Evolutionary conservation across 495 filamentous ascomycete species (phyloP).

Genomic region (Lentithecium fluviatile): DNA sequence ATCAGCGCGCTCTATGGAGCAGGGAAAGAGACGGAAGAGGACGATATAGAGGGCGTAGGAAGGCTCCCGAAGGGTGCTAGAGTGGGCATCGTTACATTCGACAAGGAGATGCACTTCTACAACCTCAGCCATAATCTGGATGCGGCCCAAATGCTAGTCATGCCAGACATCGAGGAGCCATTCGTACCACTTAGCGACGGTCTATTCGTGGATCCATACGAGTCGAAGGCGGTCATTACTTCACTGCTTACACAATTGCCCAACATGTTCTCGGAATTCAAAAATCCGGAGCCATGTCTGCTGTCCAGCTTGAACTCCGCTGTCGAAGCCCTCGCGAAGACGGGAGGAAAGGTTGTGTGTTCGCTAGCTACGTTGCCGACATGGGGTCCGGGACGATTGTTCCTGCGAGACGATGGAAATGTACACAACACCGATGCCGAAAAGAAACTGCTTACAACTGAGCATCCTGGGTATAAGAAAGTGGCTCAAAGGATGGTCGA

Average conservation of each 20-base stretch:
- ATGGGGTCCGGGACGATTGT: conserved; percentile 81
- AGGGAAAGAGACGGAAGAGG: conserved; percentile 55
- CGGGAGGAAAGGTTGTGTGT: conserved; percentile 91
- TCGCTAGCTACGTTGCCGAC: conserved; percentile 81
- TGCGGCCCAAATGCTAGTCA: conserved; percentile 95
- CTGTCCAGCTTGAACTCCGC: conserved; percentile 81
- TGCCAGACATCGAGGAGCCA: conserved; percentile 96
- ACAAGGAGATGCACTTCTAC: conserved; percentile 96
- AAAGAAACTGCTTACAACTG: conserved; percentile 86
- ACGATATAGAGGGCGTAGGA: conserved; percentile 49
- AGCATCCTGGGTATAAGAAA: conserved; percentile 81
- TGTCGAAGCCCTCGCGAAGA: conserved; percentile 72
- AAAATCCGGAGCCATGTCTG: conserved; percentile 84
- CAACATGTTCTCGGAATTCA: conserved; percentile 77
- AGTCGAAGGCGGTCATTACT: conserved; percentile 82
- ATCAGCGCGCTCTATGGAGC: conserved; percentile 72
- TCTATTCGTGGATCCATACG: conserved; percentile 92
- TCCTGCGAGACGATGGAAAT: conserved; percentile 83
- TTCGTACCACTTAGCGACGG: conserved; percentile 92
- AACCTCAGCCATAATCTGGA: conserved; percentile 81
- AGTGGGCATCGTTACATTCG: conserved; percentile 93
- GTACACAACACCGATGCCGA: conserved; percentile 84
- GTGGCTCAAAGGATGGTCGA: conserved; percentile 84
- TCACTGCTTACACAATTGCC: conserved; percentile 79
- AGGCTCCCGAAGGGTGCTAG: conserved; percentile 76